These are phyloP conservation scores for Xylaria sp. DNA, from an alignment of 2,329 filamentous ascomycete genomes.

Conservation along the genomic window DNA sequence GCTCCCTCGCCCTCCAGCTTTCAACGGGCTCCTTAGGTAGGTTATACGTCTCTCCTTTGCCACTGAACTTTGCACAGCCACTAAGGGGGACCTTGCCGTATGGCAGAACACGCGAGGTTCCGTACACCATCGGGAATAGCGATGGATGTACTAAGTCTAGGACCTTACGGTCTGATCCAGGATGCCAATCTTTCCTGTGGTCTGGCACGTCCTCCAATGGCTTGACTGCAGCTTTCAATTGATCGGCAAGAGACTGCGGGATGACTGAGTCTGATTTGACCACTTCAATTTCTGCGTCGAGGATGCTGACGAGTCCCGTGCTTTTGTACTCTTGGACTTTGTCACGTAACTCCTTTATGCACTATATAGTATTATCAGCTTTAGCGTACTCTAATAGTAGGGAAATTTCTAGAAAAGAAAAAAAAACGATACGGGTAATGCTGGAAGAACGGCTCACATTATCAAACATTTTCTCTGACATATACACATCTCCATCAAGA, in stretches of 20 bases:
- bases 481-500: constrained; percentile 41
- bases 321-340: constrained; percentile 57
- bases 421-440: neutral
- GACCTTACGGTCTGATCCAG: constrained; percentile 65
- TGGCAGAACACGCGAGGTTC: constrained; percentile 56
- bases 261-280: constrained; percentile 64
- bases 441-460: constrained; percentile 44
- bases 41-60: constrained; percentile 48
- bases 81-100: constrained; percentile 51
- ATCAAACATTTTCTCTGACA: constrained; percentile 53
- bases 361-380: constrained; percentile 32
- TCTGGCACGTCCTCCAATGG: constrained; percentile 64
- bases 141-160: constrained; percentile 73
- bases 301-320: constrained; percentile 53
- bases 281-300: constrained; percentile 56
- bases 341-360: constrained; percentile 57
- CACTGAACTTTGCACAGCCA: constrained; percentile 43
- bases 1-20: neutral
- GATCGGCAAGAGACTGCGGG: constrained; percentile 51
- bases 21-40: neutral
- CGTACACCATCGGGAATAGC: constrained; percentile 69
- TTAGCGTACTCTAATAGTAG: neutral
- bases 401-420: neutral
- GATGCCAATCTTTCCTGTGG: constrained; percentile 69
- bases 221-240: constrained; percentile 54